Evolutionary conservation across 371 early-diverging fungal species (phyloP).

Genomic region (Basidiobolus meristosporus): DNA sequence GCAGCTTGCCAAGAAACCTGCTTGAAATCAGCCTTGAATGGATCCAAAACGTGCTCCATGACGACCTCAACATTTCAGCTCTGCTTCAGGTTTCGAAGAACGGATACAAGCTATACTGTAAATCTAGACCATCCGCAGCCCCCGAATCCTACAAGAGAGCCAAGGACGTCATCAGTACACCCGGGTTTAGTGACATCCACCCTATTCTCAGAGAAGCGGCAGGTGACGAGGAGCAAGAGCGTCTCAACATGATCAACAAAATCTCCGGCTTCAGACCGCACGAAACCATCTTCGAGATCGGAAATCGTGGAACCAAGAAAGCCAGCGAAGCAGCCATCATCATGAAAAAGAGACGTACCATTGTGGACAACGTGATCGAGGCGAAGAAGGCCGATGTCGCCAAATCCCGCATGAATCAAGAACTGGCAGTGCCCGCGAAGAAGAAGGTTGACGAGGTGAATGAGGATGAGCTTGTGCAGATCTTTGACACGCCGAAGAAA

Average conservation of each 20-base stretch:
- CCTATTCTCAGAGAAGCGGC: slow-evolving; percentile 4
- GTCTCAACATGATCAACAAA: slow-evolving; percentile 39
- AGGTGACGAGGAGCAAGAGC: slow-evolving; percentile 23
- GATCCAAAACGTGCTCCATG: slow-evolving; percentile 29
- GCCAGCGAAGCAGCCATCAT: slow-evolving; percentile 41
- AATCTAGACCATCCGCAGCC: slow-evolving; percentile 60
- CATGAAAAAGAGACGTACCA: slow-evolving; percentile 59
- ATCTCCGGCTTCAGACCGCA: slow-evolving; percentile 64
- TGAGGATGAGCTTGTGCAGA: slow-evolving; percentile 23
- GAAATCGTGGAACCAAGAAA: slow-evolving; percentile 57
- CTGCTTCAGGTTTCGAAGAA: slow-evolving; percentile 48
- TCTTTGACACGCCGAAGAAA: slow-evolving; percentile 21
- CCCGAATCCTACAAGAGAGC: slow-evolving; percentile 74
- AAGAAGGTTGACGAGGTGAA: slow-evolving; percentile 18
- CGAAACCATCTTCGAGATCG: slow-evolving; percentile 85
- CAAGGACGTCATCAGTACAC: slow-evolving; percentile 49
- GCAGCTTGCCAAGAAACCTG: slow-evolving; percentile 46
- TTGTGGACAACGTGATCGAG: slow-evolving; percentile 33
- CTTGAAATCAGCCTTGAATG: slow-evolving; percentile 54
- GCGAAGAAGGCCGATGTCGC: slow-evolving; percentile 13
- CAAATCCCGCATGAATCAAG: too few relatives aligned
- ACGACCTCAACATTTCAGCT: slow-evolving; percentile 38
- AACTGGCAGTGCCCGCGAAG: too few relatives aligned
- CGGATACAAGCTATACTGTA: slow-evolving; percentile 69
- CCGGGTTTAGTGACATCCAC: slow-evolving; percentile 44